Percentiles rank a stretch among this genome's conserved stretches.
phyloP scores from a whole-genome alignment of 2,329 filamentous ascomycete genomes.

The Pseudopyricularia javanii region DNA sequence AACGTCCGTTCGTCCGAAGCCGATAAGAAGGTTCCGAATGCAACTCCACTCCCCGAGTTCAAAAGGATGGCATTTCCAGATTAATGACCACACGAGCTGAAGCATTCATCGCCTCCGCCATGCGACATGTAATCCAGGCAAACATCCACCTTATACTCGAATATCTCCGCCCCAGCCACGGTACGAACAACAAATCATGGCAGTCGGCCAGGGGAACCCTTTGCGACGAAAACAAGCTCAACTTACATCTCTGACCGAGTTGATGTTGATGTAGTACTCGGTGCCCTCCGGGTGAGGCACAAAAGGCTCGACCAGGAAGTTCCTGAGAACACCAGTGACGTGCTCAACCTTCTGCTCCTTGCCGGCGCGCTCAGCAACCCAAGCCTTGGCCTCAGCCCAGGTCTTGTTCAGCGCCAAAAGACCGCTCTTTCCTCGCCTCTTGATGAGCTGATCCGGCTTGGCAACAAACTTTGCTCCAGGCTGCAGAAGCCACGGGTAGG shows the following conservation, averaged over 20 bases:
- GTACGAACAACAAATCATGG: not conserved
- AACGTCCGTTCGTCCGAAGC: not conserved
- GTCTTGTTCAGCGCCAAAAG: conserved; percentile 93
- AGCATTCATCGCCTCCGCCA: not conserved
- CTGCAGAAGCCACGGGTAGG: conserved; percentile 88
- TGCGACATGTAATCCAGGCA: no score
- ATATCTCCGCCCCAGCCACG: not conserved
- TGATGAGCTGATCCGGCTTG: conserved; percentile 99
- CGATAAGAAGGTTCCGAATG: not conserved
- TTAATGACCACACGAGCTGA: not conserved
- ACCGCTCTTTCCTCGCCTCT: conserved; percentile 98
- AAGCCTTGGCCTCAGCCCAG: conserved; percentile 86
- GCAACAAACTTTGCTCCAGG: conserved; percentile 86
- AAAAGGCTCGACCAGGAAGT: conserved; percentile 97
- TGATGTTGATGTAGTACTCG: conserved; percentile 99
- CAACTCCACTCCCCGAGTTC: not conserved
- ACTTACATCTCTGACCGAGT: conserved; percentile 98
- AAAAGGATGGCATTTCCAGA: not conserved
- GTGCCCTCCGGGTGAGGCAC: conserved; percentile 90
- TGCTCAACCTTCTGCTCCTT: conserved; percentile 92
- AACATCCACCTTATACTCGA: not conserved
- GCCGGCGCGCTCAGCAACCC: conserved; percentile 84
- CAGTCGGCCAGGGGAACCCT: not conserved
- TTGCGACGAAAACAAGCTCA: conserved; percentile 9
- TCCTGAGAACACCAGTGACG: conserved; percentile 74